phyloP scores from a whole-genome alignment of 495 filamentous ascomycete genomes.

The Letharia lupina region DNA sequence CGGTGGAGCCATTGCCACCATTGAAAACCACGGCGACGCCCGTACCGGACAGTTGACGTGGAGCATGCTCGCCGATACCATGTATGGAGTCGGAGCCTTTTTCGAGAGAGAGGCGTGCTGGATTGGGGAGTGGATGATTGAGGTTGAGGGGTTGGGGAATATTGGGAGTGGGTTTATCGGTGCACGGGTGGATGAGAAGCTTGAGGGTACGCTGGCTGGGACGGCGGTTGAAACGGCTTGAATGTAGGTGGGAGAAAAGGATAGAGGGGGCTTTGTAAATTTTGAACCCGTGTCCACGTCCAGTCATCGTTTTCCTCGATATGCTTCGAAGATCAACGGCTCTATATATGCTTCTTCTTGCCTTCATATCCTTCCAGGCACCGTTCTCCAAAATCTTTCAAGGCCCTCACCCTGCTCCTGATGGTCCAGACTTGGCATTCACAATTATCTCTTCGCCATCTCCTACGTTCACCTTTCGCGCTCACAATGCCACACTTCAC shows the following conservation, averaged over 20 bases:
- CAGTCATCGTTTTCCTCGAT: neutral
- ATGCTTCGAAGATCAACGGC: too few species aligned
- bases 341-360: too few species aligned
- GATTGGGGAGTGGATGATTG: constrained; percentile 2
- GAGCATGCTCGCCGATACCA: constrained; percentile 8
- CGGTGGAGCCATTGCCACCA: neutral
- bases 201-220: neutral
- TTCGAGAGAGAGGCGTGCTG: neutral
- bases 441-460: too few species aligned
- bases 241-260: neutral
- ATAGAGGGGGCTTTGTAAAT: neutral
- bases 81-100: constrained; percentile 6
- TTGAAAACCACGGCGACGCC: constrained; percentile 7
- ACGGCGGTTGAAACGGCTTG: neutral
- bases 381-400: too few species aligned
- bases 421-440: too few species aligned
- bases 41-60: neutral
- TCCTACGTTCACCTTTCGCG: too few species aligned
- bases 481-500: too few species aligned
- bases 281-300: neutral
- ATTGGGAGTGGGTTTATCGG: constrained; percentile 11
- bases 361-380: too few species aligned
- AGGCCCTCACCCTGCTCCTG: too few species aligned
- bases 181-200: neutral
- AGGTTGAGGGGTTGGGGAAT: neutral